phyloP scores from a whole-genome alignment of 257 asterid genomes.

The Nicotiana attenuata region DNA sequence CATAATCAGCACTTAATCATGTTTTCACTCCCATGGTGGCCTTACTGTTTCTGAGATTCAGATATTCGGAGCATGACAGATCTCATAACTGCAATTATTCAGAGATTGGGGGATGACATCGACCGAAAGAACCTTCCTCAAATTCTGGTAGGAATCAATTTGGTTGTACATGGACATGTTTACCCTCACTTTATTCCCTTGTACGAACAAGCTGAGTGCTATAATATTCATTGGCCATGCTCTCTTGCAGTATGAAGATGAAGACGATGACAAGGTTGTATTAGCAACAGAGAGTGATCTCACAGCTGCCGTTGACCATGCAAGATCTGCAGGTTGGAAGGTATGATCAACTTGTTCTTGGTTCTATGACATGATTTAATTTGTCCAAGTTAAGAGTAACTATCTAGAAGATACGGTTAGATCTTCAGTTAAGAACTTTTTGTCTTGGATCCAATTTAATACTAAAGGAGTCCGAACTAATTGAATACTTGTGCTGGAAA shows the following conservation, averaged over 20 bases:
- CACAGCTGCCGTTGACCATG: constrained; percentile 85
- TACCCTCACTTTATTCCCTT: not conserved
- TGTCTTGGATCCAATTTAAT: not conserved
- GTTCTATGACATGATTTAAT: not conserved
- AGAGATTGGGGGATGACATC: constrained; percentile 82
- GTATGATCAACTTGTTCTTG: constrained; percentile 26
- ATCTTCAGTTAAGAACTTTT: not conserved
- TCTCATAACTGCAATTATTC: constrained; percentile 71
- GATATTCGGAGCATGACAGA: constrained; percentile 65
- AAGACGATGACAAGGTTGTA: constrained; percentile 75
- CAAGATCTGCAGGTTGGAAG: constrained; percentile 94
- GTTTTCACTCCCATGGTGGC: not conserved
- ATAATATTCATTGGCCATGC: not conserved
- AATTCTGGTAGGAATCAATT: constrained; percentile 49
- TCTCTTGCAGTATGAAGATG: constrained; percentile 80
- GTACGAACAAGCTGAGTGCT: too few species aligned
- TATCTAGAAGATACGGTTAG: not conserved
- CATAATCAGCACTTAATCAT: not conserved
- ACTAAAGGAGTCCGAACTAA: not conserved
- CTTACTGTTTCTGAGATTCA: constrained; percentile 21
- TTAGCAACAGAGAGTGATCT: constrained; percentile 91
- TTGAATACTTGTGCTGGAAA: not conserved
- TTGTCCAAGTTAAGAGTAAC: not conserved
- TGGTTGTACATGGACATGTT: not conserved
- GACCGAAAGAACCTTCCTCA: constrained; percentile 81